Percentiles rank a stretch among this genome's conserved stretches.
Evolutionary conservation across 1,139 yeast genomes (phyloP).

Genomic region (Yamadazyma triangularis): DNA sequence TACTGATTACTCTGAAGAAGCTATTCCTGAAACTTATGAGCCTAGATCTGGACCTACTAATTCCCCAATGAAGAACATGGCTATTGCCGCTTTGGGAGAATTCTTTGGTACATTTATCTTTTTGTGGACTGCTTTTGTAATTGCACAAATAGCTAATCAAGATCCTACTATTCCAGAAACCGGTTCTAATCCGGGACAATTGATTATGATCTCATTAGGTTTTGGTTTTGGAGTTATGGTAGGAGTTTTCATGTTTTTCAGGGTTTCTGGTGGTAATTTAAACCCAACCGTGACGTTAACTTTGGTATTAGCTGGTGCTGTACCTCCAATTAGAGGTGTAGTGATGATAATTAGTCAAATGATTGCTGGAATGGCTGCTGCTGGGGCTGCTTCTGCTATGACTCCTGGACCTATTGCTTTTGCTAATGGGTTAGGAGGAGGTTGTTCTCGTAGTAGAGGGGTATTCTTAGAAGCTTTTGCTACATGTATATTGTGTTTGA

Average conservation of each 20-base stretch:
- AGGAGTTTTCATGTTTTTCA: slow-evolving; percentile 67
- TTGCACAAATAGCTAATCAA: slow-evolving; percentile 82
- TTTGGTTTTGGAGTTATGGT: slow-evolving; percentile 85
- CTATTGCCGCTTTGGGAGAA: slow-evolving; percentile 46
- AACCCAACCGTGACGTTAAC: slow-evolving; percentile 87
- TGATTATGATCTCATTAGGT: slow-evolving; percentile 80
- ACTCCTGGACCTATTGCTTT: slow-evolving; percentile 79
- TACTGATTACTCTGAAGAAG: no score
- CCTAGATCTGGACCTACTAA: slow-evolving; percentile 17
- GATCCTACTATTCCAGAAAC: slow-evolving; percentile 40
- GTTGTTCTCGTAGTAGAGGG: slow-evolving; percentile 70
- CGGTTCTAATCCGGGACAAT: slow-evolving; percentile 60
- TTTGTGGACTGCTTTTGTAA: slow-evolving; percentile 75
- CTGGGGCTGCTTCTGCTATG: slow-evolving; percentile 84
- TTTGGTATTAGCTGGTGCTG: slow-evolving; percentile 64
- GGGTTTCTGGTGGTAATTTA: slow-evolving; percentile 85
- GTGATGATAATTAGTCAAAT: slow-evolving; percentile 66
- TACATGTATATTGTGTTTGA: slow-evolving; percentile 65
- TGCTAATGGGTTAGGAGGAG: slow-evolving; percentile 71
- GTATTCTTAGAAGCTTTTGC: slow-evolving; percentile 81
- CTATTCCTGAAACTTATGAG: slow-evolving; percentile 27
- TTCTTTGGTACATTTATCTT: slow-evolving; percentile 84
- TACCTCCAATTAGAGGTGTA: slow-evolving; percentile 67
- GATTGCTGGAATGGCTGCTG: slow-evolving; percentile 88
- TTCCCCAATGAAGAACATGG: slow-evolving; percentile 28